Base-by-base conservation (phyloP, 371 early-diverging fungal species). In the Smittium culicis region DNA sequence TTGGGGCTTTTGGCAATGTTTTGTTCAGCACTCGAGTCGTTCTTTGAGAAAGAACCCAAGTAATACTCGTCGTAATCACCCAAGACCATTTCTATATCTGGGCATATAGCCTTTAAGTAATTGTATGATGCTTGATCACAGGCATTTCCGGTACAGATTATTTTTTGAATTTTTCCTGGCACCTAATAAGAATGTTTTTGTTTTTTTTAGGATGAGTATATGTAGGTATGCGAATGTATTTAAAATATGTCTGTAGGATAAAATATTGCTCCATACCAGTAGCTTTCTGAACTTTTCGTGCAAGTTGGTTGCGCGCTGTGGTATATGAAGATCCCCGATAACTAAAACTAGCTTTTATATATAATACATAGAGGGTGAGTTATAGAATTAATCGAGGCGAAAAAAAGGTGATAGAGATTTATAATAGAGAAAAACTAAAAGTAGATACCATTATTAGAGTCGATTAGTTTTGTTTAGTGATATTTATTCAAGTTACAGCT, bases 301-400 rank as follows among this genome's bases (percentile, higher is more conserved):
- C 59, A 96, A 81, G 77, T 88, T 91, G 64, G 86, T 82, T 27
- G 86, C 87, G 27, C 97, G 84, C 72, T 91, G 86, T 45, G 97
- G 96, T 76, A 94, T 91, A 80, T 94, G 92, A 66, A 94, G 81
- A 78, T 96, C 95, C 66, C 96, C 95, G 72, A 94, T 86, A 66
- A 86, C 90, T 65, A 94, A 85, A 64, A 93, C 88, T 61, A 95
- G 79, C 85, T 73, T 67, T n/a, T n/a, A n/a, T n/a, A n/a, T n/a
- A n/a, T n/a, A n/a, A n/a, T n/a, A n/a, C n/a, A n/a, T n/a, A n/a
- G n/a, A n/a, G n/a, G n/a, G n/a, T n/a, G n/a, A n/a, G n/a, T n/a
- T n/a, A n/a, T n/a, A n/a, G n/a, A n/a, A n/a, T n/a, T n/a, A n/a
- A n/a, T n/a, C n/a, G n/a, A n/a, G n/a, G n/a, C n/a, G n/a, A n/a